Evolutionary conservation across 1,284 basidiomycete species (phyloP), one percentile per base, ranked within the genome.

Genomic region (Cryptococcus sp.): DNA sequence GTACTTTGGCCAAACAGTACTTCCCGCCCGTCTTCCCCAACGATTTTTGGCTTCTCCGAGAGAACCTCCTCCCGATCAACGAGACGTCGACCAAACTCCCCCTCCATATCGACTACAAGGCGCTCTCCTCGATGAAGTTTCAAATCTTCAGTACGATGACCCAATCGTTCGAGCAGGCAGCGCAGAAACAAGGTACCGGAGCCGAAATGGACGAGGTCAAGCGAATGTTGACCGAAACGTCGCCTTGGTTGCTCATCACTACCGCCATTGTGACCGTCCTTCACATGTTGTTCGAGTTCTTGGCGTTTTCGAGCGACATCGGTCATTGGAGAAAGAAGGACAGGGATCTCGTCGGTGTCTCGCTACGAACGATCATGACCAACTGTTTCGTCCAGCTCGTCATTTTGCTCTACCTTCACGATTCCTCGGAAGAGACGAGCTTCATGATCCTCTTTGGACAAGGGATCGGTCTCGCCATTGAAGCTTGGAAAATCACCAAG

Each of bases 371-470:
- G 79, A 93, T 98, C 62, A 71, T 97, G 59, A 89, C 91, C 40
- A 97, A 97, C 70, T 86, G 93, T 54, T 82, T 97, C 65, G 87
- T 93, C 6, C 91, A 94, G 59, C 71, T 86, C 35, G 78, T 97
- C 62, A 85, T 95, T 61, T 77, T 95, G 36, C 78, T 97, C 22
- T 97, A 97, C 74, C 83, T 97, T 57, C 82, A 95, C 60, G 94
- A 97, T 75, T 92, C 91, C 69, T 90, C 87, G 61, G 85, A 91
- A 53, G 87, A 97, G 68, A 97, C 94, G 22, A 88, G 71, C 60
- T 94, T 87, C 84, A 95, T 95, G 88, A 93, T 95, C 66, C 78
- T 97, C 21, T 80, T 90, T 69, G 84, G 85, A 4, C 91, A 90
- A 57, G 88, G 86, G 14, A 83, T 84, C 22, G 92, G 93, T 26